Conservation (phyloP, 2,329 filamentous ascomycete species). For the Claviceps cyperi region DNA sequence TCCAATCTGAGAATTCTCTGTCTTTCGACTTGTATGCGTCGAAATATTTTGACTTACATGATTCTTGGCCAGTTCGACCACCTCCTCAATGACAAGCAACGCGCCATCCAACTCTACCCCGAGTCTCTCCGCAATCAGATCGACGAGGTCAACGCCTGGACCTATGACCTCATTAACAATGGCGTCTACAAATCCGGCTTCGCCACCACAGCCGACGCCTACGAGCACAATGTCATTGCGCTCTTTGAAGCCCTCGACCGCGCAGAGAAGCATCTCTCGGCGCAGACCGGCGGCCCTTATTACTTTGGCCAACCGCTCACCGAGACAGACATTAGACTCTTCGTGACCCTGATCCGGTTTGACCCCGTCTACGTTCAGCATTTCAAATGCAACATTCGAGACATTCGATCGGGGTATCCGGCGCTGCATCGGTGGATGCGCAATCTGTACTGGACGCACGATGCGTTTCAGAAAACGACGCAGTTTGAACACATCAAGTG, state of each 20-base stretch:
- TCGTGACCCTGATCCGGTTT: conserved; percentile 57
- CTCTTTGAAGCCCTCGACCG: conserved; percentile 69
- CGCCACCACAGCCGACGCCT: conserved; percentile 69
- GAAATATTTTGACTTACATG: neutral
- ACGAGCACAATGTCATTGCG: conserved; percentile 54
- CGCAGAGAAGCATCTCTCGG: conserved; percentile 53
- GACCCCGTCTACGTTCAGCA: conserved; percentile 76
- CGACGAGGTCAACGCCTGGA: conserved; percentile 68
- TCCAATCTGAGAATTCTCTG: neutral
- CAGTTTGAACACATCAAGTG: conserved; percentile 93
- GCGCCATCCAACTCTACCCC: conserved; percentile 53
- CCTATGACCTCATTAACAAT: conserved; percentile 59
- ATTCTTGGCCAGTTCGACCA: conserved; percentile 45
- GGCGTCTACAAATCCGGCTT: conserved; percentile 69
- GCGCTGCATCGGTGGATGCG: conserved; percentile 68
- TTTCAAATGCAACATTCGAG: conserved; percentile 75
- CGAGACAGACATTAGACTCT: conserved; percentile 67
- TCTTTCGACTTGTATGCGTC: neutral
- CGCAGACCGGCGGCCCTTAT: conserved; percentile 41
- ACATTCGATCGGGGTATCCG: conserved; percentile 76
- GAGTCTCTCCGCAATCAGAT: conserved; percentile 49
- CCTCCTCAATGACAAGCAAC: conserved; percentile 44
- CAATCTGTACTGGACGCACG: conserved; percentile 68
- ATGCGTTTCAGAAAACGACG: conserved; percentile 69
- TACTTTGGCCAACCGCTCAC: conserved; percentile 65